Conservation (phyloP, 75 land plant genomes). For the Pinus taeda region DNA sequence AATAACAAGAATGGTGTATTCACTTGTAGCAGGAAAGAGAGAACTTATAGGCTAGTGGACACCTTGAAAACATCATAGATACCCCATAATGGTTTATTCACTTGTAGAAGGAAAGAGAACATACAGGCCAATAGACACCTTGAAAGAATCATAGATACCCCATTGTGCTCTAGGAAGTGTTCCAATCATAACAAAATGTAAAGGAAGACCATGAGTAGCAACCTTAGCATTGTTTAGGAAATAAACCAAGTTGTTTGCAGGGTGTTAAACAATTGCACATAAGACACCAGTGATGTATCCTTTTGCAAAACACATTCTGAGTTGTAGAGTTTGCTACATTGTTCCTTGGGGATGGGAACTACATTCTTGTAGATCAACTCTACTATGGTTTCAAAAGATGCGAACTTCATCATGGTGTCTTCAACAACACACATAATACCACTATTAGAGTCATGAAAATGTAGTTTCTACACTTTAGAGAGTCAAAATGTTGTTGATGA, state of each 20-base stretch:
- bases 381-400: slow-evolving; percentile 76
- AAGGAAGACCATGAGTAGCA: slow-evolving; percentile 54
- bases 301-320: slow-evolving; percentile 53
- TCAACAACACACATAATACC: too few relatives aligned
- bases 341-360: slow-evolving; percentile 67
- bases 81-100: slow-evolving; percentile 10
- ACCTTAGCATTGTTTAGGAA: slow-evolving; percentile 19
- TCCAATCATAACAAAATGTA: slow-evolving; percentile 43
- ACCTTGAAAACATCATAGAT: not conserved
- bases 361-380: slow-evolving; percentile 71
- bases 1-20: too few relatives aligned
- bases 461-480: too few relatives aligned
- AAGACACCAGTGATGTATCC: slow-evolving; percentile 85
- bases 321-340: slow-evolving; percentile 73
- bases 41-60: too few relatives aligned
- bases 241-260: slow-evolving; percentile 84
- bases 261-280: slow-evolving; percentile 83
- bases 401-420: slow-evolving; percentile 89
- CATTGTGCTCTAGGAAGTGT: slow-evolving; percentile 48
- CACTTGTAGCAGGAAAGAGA: too few relatives aligned
- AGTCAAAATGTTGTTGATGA: too few relatives aligned
- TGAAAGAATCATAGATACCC: slow-evolving; percentile 51
- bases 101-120: too few relatives aligned
- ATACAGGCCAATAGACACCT: slow-evolving; percentile 39
- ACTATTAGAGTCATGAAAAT: too few relatives aligned